A percentile compares a stretch with the other conserved stretches of the same genome.
These are phyloP conservation scores for Funneliformis caledonium DNA, from an alignment of 371 early-diverging fungal genomes.

Conservation along the genomic window DNA sequence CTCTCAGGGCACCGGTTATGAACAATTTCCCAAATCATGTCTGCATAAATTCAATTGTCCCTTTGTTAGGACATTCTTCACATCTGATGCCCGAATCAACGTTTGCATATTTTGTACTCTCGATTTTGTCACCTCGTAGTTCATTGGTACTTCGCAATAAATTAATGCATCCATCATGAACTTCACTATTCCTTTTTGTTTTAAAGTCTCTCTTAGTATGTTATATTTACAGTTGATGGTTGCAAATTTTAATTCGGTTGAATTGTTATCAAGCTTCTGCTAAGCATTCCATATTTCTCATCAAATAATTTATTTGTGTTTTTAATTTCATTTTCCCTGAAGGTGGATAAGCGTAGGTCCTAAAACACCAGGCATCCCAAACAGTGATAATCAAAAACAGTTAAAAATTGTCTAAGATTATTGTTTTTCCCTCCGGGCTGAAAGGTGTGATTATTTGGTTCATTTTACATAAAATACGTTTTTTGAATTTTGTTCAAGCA, in stretches of 20 bases:
- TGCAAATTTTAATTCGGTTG: neutral
- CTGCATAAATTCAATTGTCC: neutral
- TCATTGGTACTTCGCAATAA: neutral
- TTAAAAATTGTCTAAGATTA: too few relatives aligned
- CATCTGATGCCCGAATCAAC: neutral
- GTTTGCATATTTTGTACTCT: neutral
- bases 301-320: neutral
- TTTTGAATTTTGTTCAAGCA: too few relatives aligned
- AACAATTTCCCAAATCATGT: slow-evolving; percentile 4
- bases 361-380: neutral
- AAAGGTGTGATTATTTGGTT: too few relatives aligned
- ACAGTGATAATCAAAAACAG: neutral
- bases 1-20: slow-evolving; percentile 23
- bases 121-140: neutral
- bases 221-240: slow-evolving; percentile 26
- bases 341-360: neutral
- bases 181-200: neutral
- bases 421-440: too few relatives aligned
- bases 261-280: neutral
- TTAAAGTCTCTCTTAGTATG: neutral
- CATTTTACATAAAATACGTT: too few relatives aligned
- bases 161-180: slow-evolving; percentile 22
- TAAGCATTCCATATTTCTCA: neutral
- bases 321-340: neutral
- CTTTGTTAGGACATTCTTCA: neutral